phyloP scores from a whole-genome alignment of 192 early-diverging fungal species.

The Entomortierella beljakovae region DNA sequence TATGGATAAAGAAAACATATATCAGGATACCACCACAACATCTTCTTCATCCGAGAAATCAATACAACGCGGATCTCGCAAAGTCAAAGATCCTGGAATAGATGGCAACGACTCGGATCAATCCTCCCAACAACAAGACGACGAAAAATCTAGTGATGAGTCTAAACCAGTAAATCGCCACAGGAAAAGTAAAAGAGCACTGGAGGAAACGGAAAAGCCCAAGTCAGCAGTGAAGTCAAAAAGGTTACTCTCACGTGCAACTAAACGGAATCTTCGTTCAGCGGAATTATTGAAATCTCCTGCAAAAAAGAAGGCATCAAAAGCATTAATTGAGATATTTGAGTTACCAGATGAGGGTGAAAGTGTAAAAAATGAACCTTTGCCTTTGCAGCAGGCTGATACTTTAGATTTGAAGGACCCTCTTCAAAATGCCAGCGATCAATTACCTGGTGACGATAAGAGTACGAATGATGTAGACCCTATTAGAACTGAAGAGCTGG shows the following conservation, averaged over 20 bases:
- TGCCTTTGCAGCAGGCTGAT: neutral
- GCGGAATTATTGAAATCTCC: neutral
- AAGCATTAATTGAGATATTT: conserved; percentile 26
- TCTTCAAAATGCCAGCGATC: neutral
- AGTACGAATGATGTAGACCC: neutral
- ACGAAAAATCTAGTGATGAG: too few relatives aligned
- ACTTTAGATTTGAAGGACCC: neutral
- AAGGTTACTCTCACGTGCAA: neutral
- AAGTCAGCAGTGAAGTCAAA: neutral
- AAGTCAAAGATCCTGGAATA: neutral
- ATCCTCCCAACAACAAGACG: neutral
- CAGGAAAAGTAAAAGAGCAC: neutral
- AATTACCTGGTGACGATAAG: neutral
- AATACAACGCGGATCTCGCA: neutral
- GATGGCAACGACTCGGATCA: neutral
- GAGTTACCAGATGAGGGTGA: conserved; percentile 7
- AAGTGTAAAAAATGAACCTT: neutral
- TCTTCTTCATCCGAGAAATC: neutral
- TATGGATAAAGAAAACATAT: neutral
- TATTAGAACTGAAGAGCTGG: too few relatives aligned
- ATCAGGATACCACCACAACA: neutral
- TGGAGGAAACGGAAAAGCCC: neutral
- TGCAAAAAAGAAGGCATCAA: conserved; percentile 7
- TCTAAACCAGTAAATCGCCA: too few relatives aligned
- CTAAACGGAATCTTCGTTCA: neutral